Percentiles rank a stretch among this genome's conserved stretches.
phyloP scores from a whole-genome alignment of 2,329 filamentous ascomycete species.

The Exophiala mesophila region DNA sequence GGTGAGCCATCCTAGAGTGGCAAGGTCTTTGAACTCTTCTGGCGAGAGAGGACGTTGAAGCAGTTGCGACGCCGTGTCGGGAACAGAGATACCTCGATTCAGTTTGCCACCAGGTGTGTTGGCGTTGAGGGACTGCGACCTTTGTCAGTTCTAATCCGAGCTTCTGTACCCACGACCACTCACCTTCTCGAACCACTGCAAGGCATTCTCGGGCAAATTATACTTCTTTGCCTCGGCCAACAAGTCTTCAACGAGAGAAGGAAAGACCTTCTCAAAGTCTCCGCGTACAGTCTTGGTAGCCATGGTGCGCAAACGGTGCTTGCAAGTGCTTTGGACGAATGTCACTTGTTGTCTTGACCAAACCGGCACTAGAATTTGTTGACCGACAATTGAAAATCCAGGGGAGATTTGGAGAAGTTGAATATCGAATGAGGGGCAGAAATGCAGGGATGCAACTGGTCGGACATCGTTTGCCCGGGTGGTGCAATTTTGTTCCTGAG shows the following conservation, averaged over 20 bases:
- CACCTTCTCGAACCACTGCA: constrained; percentile 84
- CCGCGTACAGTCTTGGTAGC: constrained; percentile 63
- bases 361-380: too few relatives aligned
- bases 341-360: too few relatives aligned
- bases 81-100: constrained; percentile 97
- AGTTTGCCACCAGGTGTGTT: constrained; percentile 95
- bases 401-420: background rate
- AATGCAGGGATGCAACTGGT: too few relatives aligned
- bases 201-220: constrained; percentile 73
- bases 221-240: constrained; percentile 73
- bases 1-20: constrained; percentile 92
- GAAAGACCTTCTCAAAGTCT: constrained; percentile 88
- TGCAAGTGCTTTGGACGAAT: too few relatives aligned
- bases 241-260: constrained; percentile 76
- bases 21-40: constrained; percentile 82
- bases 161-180: too few relatives aligned
- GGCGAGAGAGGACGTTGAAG: constrained; percentile 66
- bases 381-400: constrained; percentile 16
- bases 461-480: constrained; percentile 12
- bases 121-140: constrained; percentile 65
- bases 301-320: constrained; percentile 39
- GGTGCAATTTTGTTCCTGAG: constrained; percentile 9
- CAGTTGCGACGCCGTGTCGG: constrained; percentile 81
- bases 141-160: too few relatives aligned
- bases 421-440: background rate